Base-by-base conservation (phyloP, 2,329 filamentous ascomycete species). In the Colletotrichum melonis region DNA sequence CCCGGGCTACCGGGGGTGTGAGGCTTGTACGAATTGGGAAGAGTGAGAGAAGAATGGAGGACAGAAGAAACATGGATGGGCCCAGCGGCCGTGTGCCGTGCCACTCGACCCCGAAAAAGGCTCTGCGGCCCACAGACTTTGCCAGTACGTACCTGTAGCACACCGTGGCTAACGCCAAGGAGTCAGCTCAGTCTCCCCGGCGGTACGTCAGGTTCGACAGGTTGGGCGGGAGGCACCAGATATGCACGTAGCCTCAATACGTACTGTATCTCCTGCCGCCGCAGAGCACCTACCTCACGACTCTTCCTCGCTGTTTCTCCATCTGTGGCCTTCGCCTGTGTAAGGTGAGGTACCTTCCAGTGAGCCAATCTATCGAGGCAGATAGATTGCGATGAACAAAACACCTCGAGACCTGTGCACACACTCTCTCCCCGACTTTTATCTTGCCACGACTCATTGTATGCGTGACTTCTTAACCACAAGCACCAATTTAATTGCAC, bases 71-170 rank as follows among this genome's bases (percentile, higher is more conserved):
- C 70, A 73, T 60, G 65, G 65, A 57, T 69, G 38, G 58, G 52
- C 69, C 69, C 69, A 72, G 67, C 30, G 66, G 70, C 69, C 52
- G 58, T 62, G 35, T 64, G 70, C 56, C 65, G 67, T 72, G 63
- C 72, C 68, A 74, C 62, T 63, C 57, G 62, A 74, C 68, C 67
- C 72, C 67, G 67, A 73, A 71, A 71, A 70, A 71, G 59, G 55
- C 60, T 71, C 68, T 63, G 35, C 62, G 67, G 60, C 67, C 56
- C 71, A 71, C 71, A 73, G 62, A 73, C 63, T 65, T 52, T 67
- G 52, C 49, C 16, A 28, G 28, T 46, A 63, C 42, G 42, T 28
- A 56, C 16, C 24, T 63, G 63, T 56, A 49, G 54, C 71, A 67
- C 67, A 67, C 71, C 63, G 65, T 38, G 57, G 70, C 46, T 63